Evolutionary conservation across 768 basidiomycete species (phyloP), one percentile per base, ranked within the genome.

Genomic region (Leccinum olivaceopallidum): DNA sequence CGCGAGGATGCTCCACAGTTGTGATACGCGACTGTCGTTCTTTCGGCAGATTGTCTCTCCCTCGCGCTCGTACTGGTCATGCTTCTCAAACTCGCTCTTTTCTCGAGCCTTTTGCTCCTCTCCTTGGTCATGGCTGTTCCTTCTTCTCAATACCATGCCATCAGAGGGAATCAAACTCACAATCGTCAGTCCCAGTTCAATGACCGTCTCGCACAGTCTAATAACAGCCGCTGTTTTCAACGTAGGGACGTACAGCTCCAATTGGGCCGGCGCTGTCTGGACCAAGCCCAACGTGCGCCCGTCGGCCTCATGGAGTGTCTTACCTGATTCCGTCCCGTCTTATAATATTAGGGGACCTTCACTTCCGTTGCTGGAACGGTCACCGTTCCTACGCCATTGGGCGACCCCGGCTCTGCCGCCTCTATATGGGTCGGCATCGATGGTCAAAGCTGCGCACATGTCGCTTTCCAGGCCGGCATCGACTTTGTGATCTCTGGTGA

Each of bases 391-490:
- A 2, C 0, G 3, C 30, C 37, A 14, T 42, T 20, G 9, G 59
- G 63, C 24, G 0, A 14, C 2, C 1, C 1, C 3, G 32, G 34
- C 8, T 3, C 26, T n/a, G 26, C 47, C 48, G 49, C 44, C 5
- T 13, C 36, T 52, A 30, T 36, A 14, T 62, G 56, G 60, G 51
- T 62, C 2, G 60, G 64, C 12, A 49, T 66, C 20, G 58, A 66
- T 24, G 64, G 64, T 3, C 16, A 51, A 36, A 52, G 16, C 2
- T 65, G 60, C 24, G 1, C 2, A 1, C 4, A 8, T 8, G 36
- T 24, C 14, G 22, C 22, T 13, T 30, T 63, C 10, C 58, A 47
- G 37, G 47, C 55, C 5, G 65, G 65, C 6, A 10, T 66, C 20
- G 20, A 53, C 5, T 28, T 65, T 34, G 24, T 1, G 10, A 2